Conservation (phyloP, 1,284 basidiomycete genomes). For the Grifola frondosa region DNA sequence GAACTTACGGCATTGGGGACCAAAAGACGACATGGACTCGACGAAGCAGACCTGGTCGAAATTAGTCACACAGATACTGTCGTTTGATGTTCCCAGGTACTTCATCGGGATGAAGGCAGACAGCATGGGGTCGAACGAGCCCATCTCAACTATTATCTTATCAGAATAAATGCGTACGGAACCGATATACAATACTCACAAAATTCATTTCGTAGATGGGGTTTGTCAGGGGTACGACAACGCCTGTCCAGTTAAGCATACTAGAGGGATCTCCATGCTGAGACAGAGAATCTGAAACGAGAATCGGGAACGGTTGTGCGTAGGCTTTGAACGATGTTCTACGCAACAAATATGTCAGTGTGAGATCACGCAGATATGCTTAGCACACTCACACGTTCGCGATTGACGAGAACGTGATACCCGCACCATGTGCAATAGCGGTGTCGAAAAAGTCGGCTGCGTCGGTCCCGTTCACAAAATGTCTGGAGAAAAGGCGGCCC, state of each 20-base stretch:
- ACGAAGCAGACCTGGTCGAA: conserved; percentile 46
- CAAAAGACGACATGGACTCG: too few species aligned
- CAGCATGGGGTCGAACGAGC: conserved; percentile 44
- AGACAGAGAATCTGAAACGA: conserved; percentile 17
- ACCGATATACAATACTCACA: conserved; percentile 33
- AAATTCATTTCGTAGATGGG: conserved; percentile 42
- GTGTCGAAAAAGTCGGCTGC: conserved; percentile 11
- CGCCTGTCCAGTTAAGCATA: neutral
- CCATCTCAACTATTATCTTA: conserved; percentile 43
- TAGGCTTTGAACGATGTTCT: conserved; percentile 17
- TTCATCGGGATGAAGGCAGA: conserved; percentile 42
- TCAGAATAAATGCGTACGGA: too few species aligned
- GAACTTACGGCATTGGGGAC: too few species aligned
- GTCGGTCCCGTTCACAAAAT: conserved; percentile 21
- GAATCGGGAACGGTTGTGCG: conserved; percentile 22
- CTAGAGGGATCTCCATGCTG: conserved; percentile 7
- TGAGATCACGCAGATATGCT: neutral
- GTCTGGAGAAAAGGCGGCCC: conserved; percentile 17
- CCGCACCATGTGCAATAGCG: conserved; percentile 20
- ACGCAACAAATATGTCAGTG: neutral
- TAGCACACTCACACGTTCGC: conserved; percentile 13
- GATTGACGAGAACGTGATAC: conserved; percentile 20
- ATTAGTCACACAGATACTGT: conserved; percentile 41
- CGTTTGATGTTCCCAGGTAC: conserved; percentile 41
- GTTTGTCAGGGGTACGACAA: conserved; percentile 36